Conservation (phyloP, 768 basidiomycete genomes). For the Tylopilus balloui region DNA sequence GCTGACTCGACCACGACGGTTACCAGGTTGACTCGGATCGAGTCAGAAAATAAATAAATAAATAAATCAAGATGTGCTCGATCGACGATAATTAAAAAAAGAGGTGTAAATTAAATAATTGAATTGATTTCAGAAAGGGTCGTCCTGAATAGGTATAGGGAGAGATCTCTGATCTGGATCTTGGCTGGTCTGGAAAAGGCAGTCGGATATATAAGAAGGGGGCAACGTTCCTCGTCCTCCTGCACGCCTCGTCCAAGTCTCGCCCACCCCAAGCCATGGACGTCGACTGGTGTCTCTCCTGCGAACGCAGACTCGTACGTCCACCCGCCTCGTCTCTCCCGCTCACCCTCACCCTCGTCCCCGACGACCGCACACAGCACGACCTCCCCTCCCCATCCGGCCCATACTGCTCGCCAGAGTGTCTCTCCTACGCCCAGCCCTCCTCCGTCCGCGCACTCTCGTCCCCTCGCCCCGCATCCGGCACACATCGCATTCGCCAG, state of each 20-base stretch:
- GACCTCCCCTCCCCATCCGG: slow-evolving; percentile 27
- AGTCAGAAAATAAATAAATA: slow-evolving; percentile 9
- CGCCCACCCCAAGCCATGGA: slow-evolving; percentile 41
- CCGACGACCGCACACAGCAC: slow-evolving; percentile 15
- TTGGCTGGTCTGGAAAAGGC: slow-evolving; percentile 15
- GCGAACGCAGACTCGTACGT: slow-evolving; percentile 56
- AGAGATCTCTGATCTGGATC: slow-evolving; percentile 25
- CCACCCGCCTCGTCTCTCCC: not conserved
- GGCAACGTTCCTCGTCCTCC: slow-evolving; percentile 1
- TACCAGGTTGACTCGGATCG: not conserved
- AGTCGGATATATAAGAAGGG: slow-evolving; percentile 29
- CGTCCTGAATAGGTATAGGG: slow-evolving; percentile 10
- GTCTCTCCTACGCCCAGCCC: slow-evolving; percentile 36
- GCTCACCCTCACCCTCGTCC: not conserved
- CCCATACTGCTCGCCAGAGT: slow-evolving; percentile 55
- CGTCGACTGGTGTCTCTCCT: slow-evolving; percentile 68
- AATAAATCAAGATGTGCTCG: slow-evolving; percentile 20
- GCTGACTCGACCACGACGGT: slow-evolving; percentile 12
- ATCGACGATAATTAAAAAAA: slow-evolving; percentile 35
- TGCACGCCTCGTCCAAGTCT: slow-evolving; percentile 13
- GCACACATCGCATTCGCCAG: slow-evolving; percentile 20
- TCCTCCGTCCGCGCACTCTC: slow-evolving; percentile 15
- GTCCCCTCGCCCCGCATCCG: not conserved
- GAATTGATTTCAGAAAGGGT: slow-evolving; percentile 23
- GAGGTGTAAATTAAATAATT: slow-evolving; percentile 32